Conservation (phyloP, 164 flowering plant species). For the Buxus sempervirens region DNA sequence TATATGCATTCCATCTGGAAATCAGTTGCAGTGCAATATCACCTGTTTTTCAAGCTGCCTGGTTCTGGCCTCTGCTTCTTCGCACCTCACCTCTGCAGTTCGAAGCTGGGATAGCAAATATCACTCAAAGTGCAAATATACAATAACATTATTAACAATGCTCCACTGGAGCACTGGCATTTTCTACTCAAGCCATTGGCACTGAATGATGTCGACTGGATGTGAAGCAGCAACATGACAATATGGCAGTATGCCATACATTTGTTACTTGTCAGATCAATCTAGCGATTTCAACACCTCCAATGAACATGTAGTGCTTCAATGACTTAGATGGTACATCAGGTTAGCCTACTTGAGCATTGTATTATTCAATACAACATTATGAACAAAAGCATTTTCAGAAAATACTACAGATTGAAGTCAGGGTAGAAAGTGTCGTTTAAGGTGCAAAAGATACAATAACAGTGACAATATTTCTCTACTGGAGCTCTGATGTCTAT, state of each 20-base stretch:
- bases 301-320: slow-evolving; percentile 50
- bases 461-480: background rate
- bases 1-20: background rate
- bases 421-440: slow-evolving; percentile 33
- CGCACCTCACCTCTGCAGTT: slow-evolving; percentile 72
- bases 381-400: too few relatives aligned
- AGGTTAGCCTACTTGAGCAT: background rate
- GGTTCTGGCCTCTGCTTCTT: slow-evolving; percentile 81
- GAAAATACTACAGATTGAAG: slow-evolving; percentile 16
- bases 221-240: background rate
- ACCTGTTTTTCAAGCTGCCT: slow-evolving; percentile 87
- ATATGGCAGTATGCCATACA: background rate
- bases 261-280: background rate
- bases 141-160: background rate
- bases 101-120: slow-evolving; percentile 60
- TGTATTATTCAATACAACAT: background rate
- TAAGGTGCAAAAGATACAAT: slow-evolving; percentile 15
- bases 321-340: background rate
- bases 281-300: slow-evolving; percentile 69
- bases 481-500: background rate
- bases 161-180: background rate
- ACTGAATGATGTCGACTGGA: background rate
- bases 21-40: background rate
- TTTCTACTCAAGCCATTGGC: slow-evolving; percentile 10
- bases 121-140: slow-evolving; percentile 19